Evolutionary conservation across 352 stramenopile genomes (phyloP).

Genomic region (Phytophthora pistaciae): DNA sequence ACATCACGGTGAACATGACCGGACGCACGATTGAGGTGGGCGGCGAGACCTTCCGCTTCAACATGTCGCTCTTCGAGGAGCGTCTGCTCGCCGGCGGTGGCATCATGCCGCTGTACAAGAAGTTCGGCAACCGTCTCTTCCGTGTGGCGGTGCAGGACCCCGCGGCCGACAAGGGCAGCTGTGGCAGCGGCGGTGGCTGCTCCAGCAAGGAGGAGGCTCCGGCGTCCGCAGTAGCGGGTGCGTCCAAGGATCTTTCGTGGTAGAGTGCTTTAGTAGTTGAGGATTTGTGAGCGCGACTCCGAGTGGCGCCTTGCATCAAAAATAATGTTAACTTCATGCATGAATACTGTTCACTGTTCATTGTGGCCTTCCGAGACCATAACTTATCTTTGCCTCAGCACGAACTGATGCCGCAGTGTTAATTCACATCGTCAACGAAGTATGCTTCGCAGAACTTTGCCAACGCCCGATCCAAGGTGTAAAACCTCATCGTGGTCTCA

Average conservation of each 20-base stretch:
- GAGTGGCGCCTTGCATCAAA: constrained; percentile 3
- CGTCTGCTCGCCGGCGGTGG: constrained; percentile 79
- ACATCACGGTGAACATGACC: constrained; percentile 87
- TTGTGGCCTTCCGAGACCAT: too few species aligned
- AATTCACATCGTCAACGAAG: too few species aligned
- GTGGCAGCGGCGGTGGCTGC: constrained; percentile 41
- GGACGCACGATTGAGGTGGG: constrained; percentile 83
- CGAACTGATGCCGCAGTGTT: too few species aligned
- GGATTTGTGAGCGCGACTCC: background rate
- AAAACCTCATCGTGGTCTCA: background rate
- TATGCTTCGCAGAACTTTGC: too few species aligned
- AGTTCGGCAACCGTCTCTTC: constrained; percentile 88
- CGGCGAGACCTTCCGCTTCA: constrained; percentile 82
- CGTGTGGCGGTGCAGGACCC: constrained; percentile 84
- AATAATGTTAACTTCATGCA: constrained; percentile 28
- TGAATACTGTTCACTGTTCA: background rate
- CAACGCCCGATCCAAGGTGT: background rate
- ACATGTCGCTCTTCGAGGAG: constrained; percentile 91
- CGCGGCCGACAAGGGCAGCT: constrained; percentile 42
- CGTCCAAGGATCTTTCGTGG: constrained; percentile 69
- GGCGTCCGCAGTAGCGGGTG: constrained; percentile 40
- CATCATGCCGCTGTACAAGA: constrained; percentile 90
- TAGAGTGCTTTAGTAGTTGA: constrained; percentile 35
- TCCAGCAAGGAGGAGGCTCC: constrained; percentile 50
- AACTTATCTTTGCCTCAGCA: too few species aligned